These are phyloP conservation scores for Papiliotrema terrestris DNA, from an alignment of 1,284 basidiomycete species.

Conservation along the genomic window DNA sequence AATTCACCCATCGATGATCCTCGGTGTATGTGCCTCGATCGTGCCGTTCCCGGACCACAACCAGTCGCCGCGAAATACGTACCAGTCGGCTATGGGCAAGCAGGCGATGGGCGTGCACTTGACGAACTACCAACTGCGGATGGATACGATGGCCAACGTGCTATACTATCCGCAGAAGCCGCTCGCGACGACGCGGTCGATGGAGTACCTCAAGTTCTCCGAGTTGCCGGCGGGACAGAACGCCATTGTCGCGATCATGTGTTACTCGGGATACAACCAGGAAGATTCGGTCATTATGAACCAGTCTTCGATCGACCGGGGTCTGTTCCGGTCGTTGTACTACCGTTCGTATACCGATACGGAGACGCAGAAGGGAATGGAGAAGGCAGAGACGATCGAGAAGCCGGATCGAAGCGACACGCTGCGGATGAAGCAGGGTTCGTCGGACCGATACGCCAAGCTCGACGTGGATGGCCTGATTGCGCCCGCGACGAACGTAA, in stretches of 20 bases:
- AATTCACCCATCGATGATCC: conserved; percentile 98
- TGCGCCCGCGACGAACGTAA: conserved; percentile 90
- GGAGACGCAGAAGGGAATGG: conserved; percentile 93
- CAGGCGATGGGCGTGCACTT: conserved; percentile 99
- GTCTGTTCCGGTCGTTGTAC: conserved; percentile 97
- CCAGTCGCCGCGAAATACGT: conserved; percentile 98
- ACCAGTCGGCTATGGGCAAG: conserved; percentile 99
- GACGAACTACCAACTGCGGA: conserved; percentile 93
- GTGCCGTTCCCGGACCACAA: conserved; percentile 99
- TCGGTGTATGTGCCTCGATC: conserved; percentile 97
- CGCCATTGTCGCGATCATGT: conserved; percentile 95
- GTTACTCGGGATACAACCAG: conserved; percentile 99
- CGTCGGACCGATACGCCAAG: conserved; percentile 78
- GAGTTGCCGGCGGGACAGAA: conserved; percentile 98
- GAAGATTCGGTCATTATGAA: conserved; percentile 99
- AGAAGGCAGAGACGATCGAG: conserved; percentile 93
- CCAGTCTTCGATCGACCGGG: conserved; percentile 95
- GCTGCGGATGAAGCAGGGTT: conserved; percentile 94
- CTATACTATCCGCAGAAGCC: conserved; percentile 99
- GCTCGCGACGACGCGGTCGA: conserved; percentile 93
- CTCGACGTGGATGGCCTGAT: conserved; percentile 94
- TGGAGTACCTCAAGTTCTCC: conserved; percentile 98
- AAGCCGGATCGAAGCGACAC: conserved; percentile 93
- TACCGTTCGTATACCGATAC: conserved; percentile 98
- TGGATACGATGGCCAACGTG: conserved; percentile 99